Percentiles rank a stretch among this genome's conserved stretches.
Conservation (phyloP, 345 rosid genomes). For the Brassica juncea region DNA sequence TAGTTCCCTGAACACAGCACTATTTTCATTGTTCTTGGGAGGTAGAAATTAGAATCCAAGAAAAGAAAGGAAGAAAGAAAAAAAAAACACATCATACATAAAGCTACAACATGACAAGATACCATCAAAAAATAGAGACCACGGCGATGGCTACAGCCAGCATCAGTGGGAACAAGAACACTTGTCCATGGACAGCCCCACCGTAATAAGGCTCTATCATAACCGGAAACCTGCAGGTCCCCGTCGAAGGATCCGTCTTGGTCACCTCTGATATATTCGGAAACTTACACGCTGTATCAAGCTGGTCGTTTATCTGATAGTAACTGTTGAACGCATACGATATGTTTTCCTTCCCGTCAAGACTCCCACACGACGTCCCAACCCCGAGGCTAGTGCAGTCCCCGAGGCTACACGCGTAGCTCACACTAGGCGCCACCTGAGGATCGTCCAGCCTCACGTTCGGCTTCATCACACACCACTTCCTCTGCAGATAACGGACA, state of each 20-base stretch:
- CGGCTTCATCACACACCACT: slow-evolving; percentile 85
- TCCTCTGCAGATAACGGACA: slow-evolving; percentile 50
- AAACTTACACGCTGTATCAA: slow-evolving; percentile 75
- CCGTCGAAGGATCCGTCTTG: slow-evolving; percentile 58
- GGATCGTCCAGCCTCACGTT: slow-evolving; percentile 68
- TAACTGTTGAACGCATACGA: slow-evolving; percentile 93
- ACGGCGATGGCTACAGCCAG: neutral
- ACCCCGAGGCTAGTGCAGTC: slow-evolving; percentile 92
- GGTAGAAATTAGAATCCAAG: slow-evolving; percentile 9
- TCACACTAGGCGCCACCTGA: slow-evolving; percentile 60
- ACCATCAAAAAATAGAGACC: slow-evolving; percentile 31
- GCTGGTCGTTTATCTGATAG: slow-evolving; percentile 77
- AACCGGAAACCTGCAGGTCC: slow-evolving; percentile 58
- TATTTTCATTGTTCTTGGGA: slow-evolving; percentile 22
- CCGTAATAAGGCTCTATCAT: slow-evolving; percentile 83
- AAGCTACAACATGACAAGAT: slow-evolving; percentile 30
- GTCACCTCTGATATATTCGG: slow-evolving; percentile 62
- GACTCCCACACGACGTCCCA: slow-evolving; percentile 73
- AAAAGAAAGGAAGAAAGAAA: neutral
- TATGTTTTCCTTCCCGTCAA: slow-evolving; percentile 63
- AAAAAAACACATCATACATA: slow-evolving; percentile 14
- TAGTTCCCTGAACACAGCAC: slow-evolving; percentile 6
- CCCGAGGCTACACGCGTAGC: slow-evolving; percentile 74
- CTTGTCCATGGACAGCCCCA: slow-evolving; percentile 34
- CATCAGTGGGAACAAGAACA: slow-evolving; percentile 23